phyloP scores from a whole-genome alignment of 176 grass and related monocot species.

The Alopecurus myosuroides region DNA sequence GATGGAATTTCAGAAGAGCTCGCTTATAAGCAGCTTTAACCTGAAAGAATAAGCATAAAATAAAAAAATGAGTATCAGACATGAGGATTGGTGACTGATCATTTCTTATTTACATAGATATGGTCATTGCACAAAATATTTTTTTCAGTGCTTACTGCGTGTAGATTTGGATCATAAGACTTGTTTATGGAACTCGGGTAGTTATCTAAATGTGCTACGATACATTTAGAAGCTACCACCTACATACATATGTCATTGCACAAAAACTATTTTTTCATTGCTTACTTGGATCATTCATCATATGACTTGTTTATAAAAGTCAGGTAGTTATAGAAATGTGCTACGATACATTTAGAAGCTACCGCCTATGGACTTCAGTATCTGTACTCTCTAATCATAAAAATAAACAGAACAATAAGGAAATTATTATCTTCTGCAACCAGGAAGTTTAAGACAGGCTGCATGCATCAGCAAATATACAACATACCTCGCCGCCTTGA shows the following conservation, averaged over 20 bases:
- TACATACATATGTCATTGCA: background rate
- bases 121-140: background rate
- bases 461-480: background rate
- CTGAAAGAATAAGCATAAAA: slow-evolving; percentile 36
- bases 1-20: slow-evolving; percentile 86
- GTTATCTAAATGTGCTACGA: background rate
- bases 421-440: background rate
- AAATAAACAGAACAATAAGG: background rate
- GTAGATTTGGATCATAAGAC: background rate
- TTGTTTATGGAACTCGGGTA: background rate
- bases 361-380: background rate
- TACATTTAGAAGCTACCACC: background rate
- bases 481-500: slow-evolving; percentile 63
- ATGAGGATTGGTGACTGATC: background rate
- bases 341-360: background rate
- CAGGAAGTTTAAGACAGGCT: background rate
- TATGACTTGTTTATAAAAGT: background rate
- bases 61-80: background rate
- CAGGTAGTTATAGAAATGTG: background rate
- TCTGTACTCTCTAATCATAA: background rate
- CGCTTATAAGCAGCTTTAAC: slow-evolving; percentile 81
- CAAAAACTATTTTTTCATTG: background rate
- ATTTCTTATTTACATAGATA: background rate
- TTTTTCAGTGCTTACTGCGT: background rate
- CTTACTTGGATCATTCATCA: background rate